Conservation (phyloP, 2,329 filamentous ascomycete species). For the Monilinia fructicola region DNA sequence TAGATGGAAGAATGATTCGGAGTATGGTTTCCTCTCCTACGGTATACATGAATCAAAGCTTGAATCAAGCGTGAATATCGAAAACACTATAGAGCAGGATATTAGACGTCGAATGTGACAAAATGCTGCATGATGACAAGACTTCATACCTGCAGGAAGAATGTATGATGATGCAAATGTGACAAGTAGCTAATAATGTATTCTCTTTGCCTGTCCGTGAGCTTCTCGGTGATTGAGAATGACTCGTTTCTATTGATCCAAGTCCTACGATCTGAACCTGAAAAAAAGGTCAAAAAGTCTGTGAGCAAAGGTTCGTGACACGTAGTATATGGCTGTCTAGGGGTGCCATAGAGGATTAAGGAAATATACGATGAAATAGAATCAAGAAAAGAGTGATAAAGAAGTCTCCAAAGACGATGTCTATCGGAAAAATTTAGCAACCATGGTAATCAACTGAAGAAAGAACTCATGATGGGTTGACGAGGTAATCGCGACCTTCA, state of each 20-base stretch:
- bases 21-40: slow-evolving; percentile 20
- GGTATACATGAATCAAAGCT: slow-evolving; percentile 17
- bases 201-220: neutral
- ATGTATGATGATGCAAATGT: slow-evolving; percentile 19
- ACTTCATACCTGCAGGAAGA: slow-evolving; percentile 6
- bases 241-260: slow-evolving; percentile 6
- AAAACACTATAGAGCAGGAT: slow-evolving; percentile 5
- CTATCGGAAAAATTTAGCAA: neutral
- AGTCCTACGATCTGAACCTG: slow-evolving; percentile 9
- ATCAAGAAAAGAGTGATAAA: neutral
- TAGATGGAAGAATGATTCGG: slow-evolving; percentile 21
- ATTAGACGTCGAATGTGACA: slow-evolving; percentile 13
- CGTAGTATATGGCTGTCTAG: slow-evolving; percentile 17
- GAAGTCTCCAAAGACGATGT: neutral
- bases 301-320: slow-evolving; percentile 17
- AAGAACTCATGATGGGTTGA: slow-evolving; percentile 14
- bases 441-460: slow-evolving; percentile 8
- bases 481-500: slow-evolving; percentile 14
- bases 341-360: slow-evolving; percentile 12
- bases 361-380: neutral
- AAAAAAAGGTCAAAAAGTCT: neutral
- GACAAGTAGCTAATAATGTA: slow-evolving; percentile 3
- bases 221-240: neutral
- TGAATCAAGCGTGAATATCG: neutral
- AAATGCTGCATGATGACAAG: neutral